Evolutionary conservation across 1,284 basidiomycete genomes (phyloP).

Genomic region (Ustilago crameri): DNA sequence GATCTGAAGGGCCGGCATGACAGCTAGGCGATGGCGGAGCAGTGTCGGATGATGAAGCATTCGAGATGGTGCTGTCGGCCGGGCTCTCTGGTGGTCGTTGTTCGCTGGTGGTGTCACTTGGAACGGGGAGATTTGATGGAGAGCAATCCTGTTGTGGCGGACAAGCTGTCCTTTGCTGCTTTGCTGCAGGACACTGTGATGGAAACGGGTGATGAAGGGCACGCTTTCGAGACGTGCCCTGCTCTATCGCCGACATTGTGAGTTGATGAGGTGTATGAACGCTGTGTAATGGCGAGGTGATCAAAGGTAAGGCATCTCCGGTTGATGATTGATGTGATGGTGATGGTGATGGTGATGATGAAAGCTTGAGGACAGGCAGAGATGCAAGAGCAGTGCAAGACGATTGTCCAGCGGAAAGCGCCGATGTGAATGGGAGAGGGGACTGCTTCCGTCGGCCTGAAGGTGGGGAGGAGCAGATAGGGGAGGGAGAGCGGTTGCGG

Average conservation of each 20-base stretch:
- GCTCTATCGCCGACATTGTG: constrained; percentile 3
- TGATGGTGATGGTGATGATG: background rate
- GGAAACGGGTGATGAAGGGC: constrained; percentile 6
- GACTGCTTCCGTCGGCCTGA: too few species aligned
- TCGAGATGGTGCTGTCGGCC: constrained; percentile 3
- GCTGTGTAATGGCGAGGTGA: background rate
- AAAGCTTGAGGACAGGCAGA: too few species aligned
- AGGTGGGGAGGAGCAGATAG: too few species aligned
- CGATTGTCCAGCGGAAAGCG: too few species aligned
- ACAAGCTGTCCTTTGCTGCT: constrained; percentile 7
- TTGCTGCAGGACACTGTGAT: background rate
- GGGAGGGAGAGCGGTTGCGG: too few species aligned
- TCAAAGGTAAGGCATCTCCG: constrained; percentile 13
- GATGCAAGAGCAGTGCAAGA: too few species aligned
- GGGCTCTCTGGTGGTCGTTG: background rate
- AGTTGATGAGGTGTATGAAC: background rate
- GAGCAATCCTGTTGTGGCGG: constrained; percentile 1
- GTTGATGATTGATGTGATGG: background rate
- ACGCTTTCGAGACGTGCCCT: constrained; percentile 22
- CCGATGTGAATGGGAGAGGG: too few species aligned
- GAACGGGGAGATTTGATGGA: too few species aligned
- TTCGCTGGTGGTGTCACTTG: too few species aligned
- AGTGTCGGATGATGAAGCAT: background rate
- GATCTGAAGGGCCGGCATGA: background rate
- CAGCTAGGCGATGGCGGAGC: constrained; percentile 3